These are phyloP conservation scores for Drosera spatulata DNA, from an alignment of 179 eudicot genomes.

Conservation along the genomic window DNA sequence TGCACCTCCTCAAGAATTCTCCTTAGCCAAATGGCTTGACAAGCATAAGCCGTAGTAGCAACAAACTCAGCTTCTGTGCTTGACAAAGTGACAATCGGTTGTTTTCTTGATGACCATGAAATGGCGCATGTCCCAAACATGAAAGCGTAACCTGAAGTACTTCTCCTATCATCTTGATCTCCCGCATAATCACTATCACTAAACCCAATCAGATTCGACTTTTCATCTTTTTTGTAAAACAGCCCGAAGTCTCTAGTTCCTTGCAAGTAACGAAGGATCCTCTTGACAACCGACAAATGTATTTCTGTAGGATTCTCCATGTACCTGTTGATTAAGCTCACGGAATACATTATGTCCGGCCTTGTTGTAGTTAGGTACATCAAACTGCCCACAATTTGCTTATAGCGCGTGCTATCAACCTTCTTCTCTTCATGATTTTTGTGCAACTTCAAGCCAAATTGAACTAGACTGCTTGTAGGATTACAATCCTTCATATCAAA, in stretches of 20 bases:
- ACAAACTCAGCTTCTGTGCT: background rate
- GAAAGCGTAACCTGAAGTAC: background rate
- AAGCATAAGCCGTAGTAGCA: conserved; percentile 2
- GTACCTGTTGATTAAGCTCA: background rate
- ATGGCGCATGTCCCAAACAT: background rate
- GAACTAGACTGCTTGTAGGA: background rate
- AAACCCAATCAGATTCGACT: background rate
- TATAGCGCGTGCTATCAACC: conserved; percentile 1
- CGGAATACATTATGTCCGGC: background rate
- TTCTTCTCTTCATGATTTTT: background rate
- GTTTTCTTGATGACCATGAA: no score
- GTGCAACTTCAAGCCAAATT: background rate
- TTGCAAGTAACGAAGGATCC: conserved; percentile 1
- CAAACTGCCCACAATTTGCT: conserved; percentile 5
- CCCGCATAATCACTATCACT: conserved; percentile 3
- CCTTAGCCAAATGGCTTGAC: conserved; percentile 5
- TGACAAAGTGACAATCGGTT: conserved; percentile 1
- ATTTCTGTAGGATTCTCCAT: conserved; percentile 1
- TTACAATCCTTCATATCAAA: background rate
- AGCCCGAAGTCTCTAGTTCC: background rate
- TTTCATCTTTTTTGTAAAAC: background rate
- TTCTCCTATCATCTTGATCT: conserved; percentile 1
- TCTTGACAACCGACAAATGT: conserved; percentile 3
- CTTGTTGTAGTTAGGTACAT: conserved; percentile 4
- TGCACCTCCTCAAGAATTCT: background rate